Evolutionary conservation across 2,329 filamentous ascomycete genomes (phyloP).

Genomic region (Gaeumannomyces sp.): DNA sequence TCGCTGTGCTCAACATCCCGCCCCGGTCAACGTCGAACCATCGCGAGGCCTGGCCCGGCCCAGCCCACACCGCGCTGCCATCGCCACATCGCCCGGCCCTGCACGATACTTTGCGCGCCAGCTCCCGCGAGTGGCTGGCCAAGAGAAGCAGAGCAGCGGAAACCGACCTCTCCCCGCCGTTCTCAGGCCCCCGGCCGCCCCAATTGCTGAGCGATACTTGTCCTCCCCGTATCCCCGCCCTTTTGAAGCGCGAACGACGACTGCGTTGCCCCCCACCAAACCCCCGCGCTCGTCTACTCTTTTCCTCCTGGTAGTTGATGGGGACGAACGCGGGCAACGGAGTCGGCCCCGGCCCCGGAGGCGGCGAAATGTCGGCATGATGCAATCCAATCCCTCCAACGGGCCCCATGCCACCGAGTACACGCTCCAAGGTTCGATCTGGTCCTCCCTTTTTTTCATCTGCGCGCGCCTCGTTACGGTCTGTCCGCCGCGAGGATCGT

Average conservation of each 20-base stretch:
- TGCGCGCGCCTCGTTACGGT: background rate
- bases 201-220: background rate
- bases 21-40: background rate
- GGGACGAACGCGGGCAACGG: constrained; percentile 34
- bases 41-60: background rate
- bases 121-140: background rate
- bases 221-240: too few species aligned
- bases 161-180: background rate
- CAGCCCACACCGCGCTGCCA: background rate
- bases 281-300: background rate
- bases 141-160: background rate
- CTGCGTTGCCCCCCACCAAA: background rate
- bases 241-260: background rate
- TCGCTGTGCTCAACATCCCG: background rate
- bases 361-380: constrained; percentile 38
- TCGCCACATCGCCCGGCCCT: background rate
- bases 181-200: background rate
- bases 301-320: constrained; percentile 23
- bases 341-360: constrained; percentile 26
- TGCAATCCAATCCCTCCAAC: constrained; percentile 40
- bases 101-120: background rate
- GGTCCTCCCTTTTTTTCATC: constrained; percentile 10
- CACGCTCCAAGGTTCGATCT: constrained; percentile 45
- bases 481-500: too few species aligned
- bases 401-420: constrained; percentile 56